Evolutionary conservation across 805 yeast species (phyloP), one percentile per base, ranked within the genome.

Genomic region (Candida oleophila): DNA sequence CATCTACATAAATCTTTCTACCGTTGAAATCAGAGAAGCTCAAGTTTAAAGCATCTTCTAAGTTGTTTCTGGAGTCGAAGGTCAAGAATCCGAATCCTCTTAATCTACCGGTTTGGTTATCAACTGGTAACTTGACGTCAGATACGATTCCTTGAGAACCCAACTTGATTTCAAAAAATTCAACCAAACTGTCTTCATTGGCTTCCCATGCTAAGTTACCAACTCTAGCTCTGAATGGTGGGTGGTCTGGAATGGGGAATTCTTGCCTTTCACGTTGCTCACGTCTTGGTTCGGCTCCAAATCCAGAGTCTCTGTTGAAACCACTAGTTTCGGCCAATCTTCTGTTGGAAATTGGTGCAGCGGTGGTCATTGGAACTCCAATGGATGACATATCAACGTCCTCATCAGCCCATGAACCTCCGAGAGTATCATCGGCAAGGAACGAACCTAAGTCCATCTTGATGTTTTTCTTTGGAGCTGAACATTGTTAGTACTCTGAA

Each of bases 161-260:
- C 58, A 71, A 69, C 53, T 81, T 73, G 49, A 77, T 80, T 56
- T 79, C 83, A 48, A 87, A 77, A 74, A 85, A 86, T 21, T 77
- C 78, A 44, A 65, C 71, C 48, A 87, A 73, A 44, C 74, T 79
- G 33, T 74, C 81, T 66, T 92, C 97, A 41, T 74, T 66, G 39
- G 81, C 78, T 48, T 87, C 91, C 83, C 87, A 86, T 49, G 96
- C 89, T 61, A 94, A 80, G 71, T 91, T 90, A 62, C 81, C 81
- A 55, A 92, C 77, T 64, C 89, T 82, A n/a, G 96, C 97, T 59
- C 87, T 85, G 77, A 69, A 94, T 45, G 99, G 99, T 16, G 97
- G 90, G 44, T 71, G 77, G 57, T 89, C 92, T 40, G 99, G 99
- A 50, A 94, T 77, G 38, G 96, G 96, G 56, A 71, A 86, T 62